Evolutionary conservation across 129 eudicot genomes (phyloP).

Genomic region (Helianthus tuberosus): DNA sequence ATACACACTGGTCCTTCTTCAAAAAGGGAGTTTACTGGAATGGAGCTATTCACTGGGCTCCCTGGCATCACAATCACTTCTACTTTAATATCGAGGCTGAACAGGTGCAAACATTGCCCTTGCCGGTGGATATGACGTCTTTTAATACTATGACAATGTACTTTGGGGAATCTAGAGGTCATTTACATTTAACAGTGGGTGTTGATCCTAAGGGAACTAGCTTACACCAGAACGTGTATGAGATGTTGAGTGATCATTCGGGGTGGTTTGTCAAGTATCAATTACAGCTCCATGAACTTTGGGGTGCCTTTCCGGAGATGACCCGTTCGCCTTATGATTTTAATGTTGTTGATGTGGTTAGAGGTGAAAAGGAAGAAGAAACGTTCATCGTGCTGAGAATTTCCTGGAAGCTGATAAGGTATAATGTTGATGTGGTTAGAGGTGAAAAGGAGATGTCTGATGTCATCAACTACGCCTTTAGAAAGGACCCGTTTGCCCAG

Average conservation of each 20-base stretch:
- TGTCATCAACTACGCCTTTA: not conserved
- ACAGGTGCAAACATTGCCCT: too few species aligned
- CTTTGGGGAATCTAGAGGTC: too few species aligned
- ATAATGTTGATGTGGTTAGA: not conserved
- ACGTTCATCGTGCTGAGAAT: not conserved
- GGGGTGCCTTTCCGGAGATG: not conserved
- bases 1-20: too few species aligned
- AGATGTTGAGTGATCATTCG: not conserved
- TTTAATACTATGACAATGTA: too few species aligned
- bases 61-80: too few species aligned
- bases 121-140: too few species aligned
- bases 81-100: too few species aligned
- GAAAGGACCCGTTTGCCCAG: too few species aligned
- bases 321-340: not conserved
- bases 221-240: not conserved
- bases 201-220: not conserved
- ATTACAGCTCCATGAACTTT: not conserved
- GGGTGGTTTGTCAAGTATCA: slow-evolving; percentile 4
- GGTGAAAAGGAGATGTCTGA: not conserved
- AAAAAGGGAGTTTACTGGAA: too few species aligned
- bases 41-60: too few species aligned
- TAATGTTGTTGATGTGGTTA: not conserved
- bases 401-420: not conserved
- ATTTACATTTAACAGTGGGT: too few species aligned
- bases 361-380: not conserved